Evolutionary conservation across 1,284 basidiomycete genomes (phyloP).

Genomic region (Rhodotorula sp.): DNA sequence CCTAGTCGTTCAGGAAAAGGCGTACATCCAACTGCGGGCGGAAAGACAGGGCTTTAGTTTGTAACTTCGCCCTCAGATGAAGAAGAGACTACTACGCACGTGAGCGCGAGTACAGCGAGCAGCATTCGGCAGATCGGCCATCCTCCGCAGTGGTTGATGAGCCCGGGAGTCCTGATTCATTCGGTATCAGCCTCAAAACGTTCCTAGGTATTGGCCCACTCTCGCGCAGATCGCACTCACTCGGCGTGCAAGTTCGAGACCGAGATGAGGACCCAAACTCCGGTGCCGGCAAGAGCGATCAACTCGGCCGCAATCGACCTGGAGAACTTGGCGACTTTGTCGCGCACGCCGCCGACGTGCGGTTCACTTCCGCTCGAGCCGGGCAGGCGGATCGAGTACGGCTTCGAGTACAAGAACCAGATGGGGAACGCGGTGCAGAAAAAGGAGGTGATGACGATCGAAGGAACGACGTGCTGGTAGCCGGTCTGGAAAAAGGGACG

Average conservation of each 20-base stretch:
- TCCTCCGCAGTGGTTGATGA: constrained; percentile 31
- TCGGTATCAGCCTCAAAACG: neutral
- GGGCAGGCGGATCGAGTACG: constrained; percentile 23
- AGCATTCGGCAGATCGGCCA: constrained; percentile 33
- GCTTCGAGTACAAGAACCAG: constrained; percentile 31
- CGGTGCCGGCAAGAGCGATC: constrained; percentile 14
- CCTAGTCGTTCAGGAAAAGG: too few relatives aligned
- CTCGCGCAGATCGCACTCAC: neutral
- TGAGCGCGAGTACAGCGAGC: constrained; percentile 24
- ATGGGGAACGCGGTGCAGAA: constrained; percentile 18
- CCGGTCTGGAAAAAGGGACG: constrained; percentile 3
- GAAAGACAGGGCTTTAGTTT: neutral
- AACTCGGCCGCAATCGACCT: constrained; percentile 15
- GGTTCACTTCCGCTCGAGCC: neutral
- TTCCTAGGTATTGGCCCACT: neutral
- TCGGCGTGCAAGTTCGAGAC: constrained; percentile 21
- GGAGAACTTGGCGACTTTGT: constrained; percentile 21
- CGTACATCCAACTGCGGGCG: constrained; percentile 15
- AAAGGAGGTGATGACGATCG: constrained; percentile 23
- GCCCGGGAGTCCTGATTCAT: constrained; percentile 27
- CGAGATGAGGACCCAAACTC: constrained; percentile 11
- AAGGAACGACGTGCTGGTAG: constrained; percentile 24
- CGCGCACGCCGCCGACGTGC: neutral
- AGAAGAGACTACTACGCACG: neutral
- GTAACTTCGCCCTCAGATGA: fast-evolving